Conservation (phyloP, 371 early-diverging fungal species). For the Mortierella sp. region DNA sequence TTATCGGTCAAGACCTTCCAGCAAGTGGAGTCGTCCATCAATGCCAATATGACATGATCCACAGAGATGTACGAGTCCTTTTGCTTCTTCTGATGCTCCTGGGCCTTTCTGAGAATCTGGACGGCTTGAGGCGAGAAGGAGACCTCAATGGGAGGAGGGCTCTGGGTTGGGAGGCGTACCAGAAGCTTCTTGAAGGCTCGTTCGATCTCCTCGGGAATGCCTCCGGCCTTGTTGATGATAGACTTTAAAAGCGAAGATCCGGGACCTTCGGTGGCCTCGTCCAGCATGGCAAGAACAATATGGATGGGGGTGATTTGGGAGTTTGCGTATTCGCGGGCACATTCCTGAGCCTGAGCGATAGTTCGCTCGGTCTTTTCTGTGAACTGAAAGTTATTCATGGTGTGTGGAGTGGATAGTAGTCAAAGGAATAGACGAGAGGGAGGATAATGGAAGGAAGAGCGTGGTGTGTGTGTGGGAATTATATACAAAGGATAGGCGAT, state of each 20-base stretch:
- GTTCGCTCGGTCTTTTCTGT: slow-evolving; percentile 90
- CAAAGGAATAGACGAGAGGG: background rate
- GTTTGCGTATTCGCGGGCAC: slow-evolving; percentile 84
- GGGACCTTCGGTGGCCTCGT: slow-evolving; percentile 71
- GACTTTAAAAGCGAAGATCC: slow-evolving; percentile 71
- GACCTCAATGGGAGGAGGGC: slow-evolving; percentile 84
- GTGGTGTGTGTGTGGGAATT: background rate
- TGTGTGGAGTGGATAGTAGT: slow-evolving; percentile 7
- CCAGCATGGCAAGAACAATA: slow-evolving; percentile 81
- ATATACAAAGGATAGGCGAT: background rate
- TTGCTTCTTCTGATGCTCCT: slow-evolving; percentile 81
- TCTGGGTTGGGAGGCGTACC: slow-evolving; percentile 85
- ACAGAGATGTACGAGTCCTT: slow-evolving; percentile 89
- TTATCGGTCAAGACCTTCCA: slow-evolving; percentile 72
- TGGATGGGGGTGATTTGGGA: slow-evolving; percentile 85
- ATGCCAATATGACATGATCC: slow-evolving; percentile 88
- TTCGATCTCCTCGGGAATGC: slow-evolving; percentile 77
- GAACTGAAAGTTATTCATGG: slow-evolving; percentile 75
- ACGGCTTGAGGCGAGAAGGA: slow-evolving; percentile 68
- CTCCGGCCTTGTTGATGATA: slow-evolving; percentile 85
- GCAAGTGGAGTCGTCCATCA: slow-evolving; percentile 73
- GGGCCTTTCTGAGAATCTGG: slow-evolving; percentile 75
- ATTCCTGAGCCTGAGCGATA: slow-evolving; percentile 70
- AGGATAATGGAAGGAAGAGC: background rate
- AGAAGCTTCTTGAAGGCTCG: slow-evolving; percentile 81